phyloP scores from a whole-genome alignment of 2,329 filamentous ascomycete genomes.

The Cladobotryum mycophilum region DNA sequence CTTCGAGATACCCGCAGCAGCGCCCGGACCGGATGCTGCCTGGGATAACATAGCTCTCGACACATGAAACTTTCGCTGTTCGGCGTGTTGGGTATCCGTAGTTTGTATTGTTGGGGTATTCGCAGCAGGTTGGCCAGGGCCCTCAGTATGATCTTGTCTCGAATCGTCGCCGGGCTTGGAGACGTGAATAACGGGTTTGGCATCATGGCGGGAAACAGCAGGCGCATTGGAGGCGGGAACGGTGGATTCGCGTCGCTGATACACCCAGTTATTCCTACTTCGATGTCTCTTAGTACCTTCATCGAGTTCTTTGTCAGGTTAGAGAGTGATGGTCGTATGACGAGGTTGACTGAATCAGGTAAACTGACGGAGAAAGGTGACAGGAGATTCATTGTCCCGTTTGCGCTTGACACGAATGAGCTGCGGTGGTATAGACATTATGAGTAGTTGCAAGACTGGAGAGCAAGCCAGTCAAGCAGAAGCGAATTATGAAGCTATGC shows the following conservation, averaged over 20 bases:
- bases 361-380: constrained; percentile 49
- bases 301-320: constrained; percentile 41
- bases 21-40: constrained; percentile 12
- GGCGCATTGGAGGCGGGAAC: constrained; percentile 20
- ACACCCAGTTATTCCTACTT: constrained; percentile 47
- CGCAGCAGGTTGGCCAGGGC: not conserved
- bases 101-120: constrained; percentile 10
- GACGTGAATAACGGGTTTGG: constrained; percentile 42
- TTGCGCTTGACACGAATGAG: constrained; percentile 58
- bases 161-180: constrained; percentile 33
- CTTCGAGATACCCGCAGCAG: constrained; percentile 32
- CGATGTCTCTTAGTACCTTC: constrained; percentile 47
- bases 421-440: constrained; percentile 52
- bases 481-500: not conserved
- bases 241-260: constrained; percentile 42
- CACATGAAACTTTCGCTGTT: constrained; percentile 51
- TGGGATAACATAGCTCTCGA: constrained; percentile 40
- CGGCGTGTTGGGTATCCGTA: constrained; percentile 12
- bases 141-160: constrained; percentile 11
- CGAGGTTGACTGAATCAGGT: not conserved
- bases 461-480: not conserved
- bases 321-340: constrained; percentile 11
- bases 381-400: constrained; percentile 46
- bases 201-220: constrained; percentile 14
- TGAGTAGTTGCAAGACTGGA: not conserved